phyloP scores from a whole-genome alignment of 805 yeast genomes.

The Saccharomycopsis fodiens region DNA sequence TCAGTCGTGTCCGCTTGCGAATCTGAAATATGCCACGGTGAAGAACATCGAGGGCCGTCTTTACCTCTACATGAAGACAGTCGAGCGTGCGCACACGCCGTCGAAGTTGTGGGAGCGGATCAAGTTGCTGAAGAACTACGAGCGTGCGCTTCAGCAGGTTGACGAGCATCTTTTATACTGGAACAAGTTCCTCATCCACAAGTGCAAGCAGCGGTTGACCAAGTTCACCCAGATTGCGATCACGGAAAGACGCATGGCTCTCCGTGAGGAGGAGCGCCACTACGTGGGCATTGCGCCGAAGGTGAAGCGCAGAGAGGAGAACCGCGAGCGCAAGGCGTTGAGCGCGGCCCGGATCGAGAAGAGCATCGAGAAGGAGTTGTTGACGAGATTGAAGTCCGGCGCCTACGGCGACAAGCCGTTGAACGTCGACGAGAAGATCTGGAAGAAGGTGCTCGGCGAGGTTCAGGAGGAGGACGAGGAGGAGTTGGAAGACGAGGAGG shows the following conservation, averaged over 20 bases:
- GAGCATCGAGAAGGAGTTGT: slow-evolving; percentile 90
- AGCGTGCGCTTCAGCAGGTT: slow-evolving; percentile 79
- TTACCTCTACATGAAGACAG: slow-evolving; percentile 90
- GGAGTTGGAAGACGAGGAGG: slow-evolving; percentile 39
- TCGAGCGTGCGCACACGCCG: slow-evolving; percentile 96
- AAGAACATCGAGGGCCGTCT: slow-evolving; percentile 72
- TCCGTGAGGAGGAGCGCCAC: slow-evolving; percentile 78
- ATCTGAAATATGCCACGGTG: slow-evolving; percentile 84
- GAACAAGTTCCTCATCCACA: slow-evolving; percentile 86
- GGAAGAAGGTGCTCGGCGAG: slow-evolving; percentile 90
- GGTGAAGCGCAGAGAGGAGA: slow-evolving; percentile 89
- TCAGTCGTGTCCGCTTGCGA: slow-evolving; percentile 94
- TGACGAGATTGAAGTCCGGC: slow-evolving; percentile 92
- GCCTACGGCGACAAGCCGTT: slow-evolving; percentile 98
- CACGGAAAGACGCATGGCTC: slow-evolving; percentile 87
- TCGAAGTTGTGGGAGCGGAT: slow-evolving; percentile 92
- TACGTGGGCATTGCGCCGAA: slow-evolving; percentile 90
- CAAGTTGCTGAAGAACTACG: slow-evolving; percentile 80
- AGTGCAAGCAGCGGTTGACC: slow-evolving; percentile 93
- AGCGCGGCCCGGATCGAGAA: slow-evolving; percentile 96
- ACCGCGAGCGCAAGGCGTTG: slow-evolving; percentile 92
- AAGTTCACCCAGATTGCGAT: slow-evolving; percentile 92
- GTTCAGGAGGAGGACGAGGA: slow-evolving; percentile 44
- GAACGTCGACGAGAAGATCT: slow-evolving; percentile 90
- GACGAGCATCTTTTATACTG: slow-evolving; percentile 85